Evolutionary conservation across 768 basidiomycete species (phyloP).

Genomic region (Clitopilus passeckerianus): DNA sequence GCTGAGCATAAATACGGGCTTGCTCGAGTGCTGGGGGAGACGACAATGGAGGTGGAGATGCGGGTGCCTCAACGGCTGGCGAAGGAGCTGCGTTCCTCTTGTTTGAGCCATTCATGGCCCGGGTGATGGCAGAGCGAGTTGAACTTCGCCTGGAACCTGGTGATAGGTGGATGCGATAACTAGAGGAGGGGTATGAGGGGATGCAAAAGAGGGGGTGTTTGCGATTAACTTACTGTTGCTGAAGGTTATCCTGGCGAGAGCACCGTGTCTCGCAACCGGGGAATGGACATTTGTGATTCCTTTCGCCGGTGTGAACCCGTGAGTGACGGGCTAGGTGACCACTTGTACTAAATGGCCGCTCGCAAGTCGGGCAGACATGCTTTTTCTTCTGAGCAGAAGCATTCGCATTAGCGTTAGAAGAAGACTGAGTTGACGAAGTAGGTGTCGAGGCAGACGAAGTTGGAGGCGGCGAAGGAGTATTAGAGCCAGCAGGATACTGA

Average conservation of each 20-base stretch:
- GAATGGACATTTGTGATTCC: constrained; percentile 91
- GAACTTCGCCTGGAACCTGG: constrained; percentile 73
- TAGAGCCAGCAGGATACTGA: constrained; percentile 18
- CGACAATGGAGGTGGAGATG: constrained; percentile 24
- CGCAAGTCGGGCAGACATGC: constrained; percentile 69
- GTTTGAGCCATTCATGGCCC: constrained; percentile 22
- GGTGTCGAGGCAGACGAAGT: constrained; percentile 21
- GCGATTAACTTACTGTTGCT: constrained; percentile 48
- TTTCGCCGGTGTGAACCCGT: constrained; percentile 88
- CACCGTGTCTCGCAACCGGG: constrained; percentile 93
- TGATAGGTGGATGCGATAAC: constrained; percentile 78
- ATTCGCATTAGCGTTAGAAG: constrained; percentile 9
- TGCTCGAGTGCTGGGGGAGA: constrained; percentile 43
- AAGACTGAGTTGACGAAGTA: constrained; percentile 8
- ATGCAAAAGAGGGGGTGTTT: background rate
- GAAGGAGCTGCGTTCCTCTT: constrained; percentile 23
- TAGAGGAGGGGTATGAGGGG: constrained; percentile 20
- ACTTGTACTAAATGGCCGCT: constrained; percentile 79
- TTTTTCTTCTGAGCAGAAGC: constrained; percentile 33
- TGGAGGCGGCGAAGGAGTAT: constrained; percentile 20
- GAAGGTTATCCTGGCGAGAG: constrained; percentile 85
- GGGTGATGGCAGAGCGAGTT: constrained; percentile 53
- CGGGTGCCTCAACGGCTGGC: constrained; percentile 10
- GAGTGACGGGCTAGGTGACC: constrained; percentile 87
- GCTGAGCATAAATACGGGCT: constrained; percentile 29